Evolutionary conservation across 2,329 filamentous ascomycete species (phyloP), one percentile per base, ranked within the genome.

Genomic region (Trematosphaeria pertusa): DNA sequence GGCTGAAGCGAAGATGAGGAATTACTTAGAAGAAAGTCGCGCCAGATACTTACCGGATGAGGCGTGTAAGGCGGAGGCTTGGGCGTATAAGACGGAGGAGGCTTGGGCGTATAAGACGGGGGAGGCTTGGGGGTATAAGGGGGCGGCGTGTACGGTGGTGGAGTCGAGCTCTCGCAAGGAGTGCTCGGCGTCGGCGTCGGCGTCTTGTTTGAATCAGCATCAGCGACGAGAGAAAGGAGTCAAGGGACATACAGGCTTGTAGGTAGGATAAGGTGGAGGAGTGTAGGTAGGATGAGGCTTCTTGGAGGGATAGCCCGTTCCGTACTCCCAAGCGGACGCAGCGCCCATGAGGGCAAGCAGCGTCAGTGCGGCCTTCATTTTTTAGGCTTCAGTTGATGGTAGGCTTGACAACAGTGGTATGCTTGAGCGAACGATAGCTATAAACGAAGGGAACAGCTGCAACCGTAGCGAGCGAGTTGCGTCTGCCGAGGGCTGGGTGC

Each of bases 381-480:
- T 67, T 14, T 46, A 20, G 11, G 53, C 17, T 48, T 56, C 34
- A 39, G 36, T 50, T 44, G 52, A 46, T 43, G 35, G 47, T 40
- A 46, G 52, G 28, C 15, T 21, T 34, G 26, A 40, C 32, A 35
- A 18, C 32, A 11, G 18, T 34, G 44, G 30, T 37, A 26, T 50
- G 42, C 37, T 49, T n/a, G 33, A 8, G 34, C 22, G 20, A 24
- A 32, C 8, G 30, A 24, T 26, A 6, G 31, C 31, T 58, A 52
- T 57, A 61, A 67, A 58, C 56, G 61, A 64, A 56, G 52, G 59
- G 52, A 37, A 58, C 51, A 67, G 50, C 30, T 57, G 61, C 55
- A 69, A 69, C 68, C 67, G 63, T 71, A 71, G 62, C 67, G 68
- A 70, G 61, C 56, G 68, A 71, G 68, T 62, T 70, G 55, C 64